A percentile compares a stretch with the other conserved stretches of the same genome.
These are phyloP conservation scores for Lactarius sp. DNA, from an alignment of 768 basidiomycete genomes.

Conservation along the genomic window DNA sequence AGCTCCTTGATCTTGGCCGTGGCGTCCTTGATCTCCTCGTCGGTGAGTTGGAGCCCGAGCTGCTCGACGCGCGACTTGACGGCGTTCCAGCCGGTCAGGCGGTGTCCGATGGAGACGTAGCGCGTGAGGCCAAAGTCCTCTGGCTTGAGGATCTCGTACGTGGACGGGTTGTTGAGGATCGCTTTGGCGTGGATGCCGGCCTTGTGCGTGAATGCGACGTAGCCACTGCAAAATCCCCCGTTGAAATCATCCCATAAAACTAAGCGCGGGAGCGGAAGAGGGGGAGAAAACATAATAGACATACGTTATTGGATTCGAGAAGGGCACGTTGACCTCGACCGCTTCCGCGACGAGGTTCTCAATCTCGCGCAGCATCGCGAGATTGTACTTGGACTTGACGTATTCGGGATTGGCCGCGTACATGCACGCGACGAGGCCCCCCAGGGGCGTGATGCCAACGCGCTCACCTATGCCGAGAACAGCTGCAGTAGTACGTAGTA, in stretches of 20 bases:
- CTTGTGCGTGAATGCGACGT: constrained; percentile 99
- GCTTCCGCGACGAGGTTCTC: constrained; percentile 99
- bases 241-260: background rate
- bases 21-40: constrained; percentile 97
- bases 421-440: constrained; percentile 93
- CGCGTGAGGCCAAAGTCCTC: constrained; percentile 97
- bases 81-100: constrained; percentile 98
- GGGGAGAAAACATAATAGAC: constrained; percentile 27
- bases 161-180: constrained; percentile 97
- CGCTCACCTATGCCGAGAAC: constrained; percentile 98
- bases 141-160: constrained; percentile 98
- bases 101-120: constrained; percentile 97
- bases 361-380: constrained; percentile 94
- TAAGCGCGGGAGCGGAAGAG: background rate
- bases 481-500: constrained; percentile 40
- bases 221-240: constrained; percentile 55
- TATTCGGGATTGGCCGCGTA: constrained; percentile 98
- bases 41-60: constrained; percentile 81
- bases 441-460: constrained; percentile 97
- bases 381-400: constrained; percentile 99
- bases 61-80: constrained; percentile 99
- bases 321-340: constrained; percentile 95
- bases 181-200: constrained; percentile 99
- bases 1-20: constrained; percentile 99
- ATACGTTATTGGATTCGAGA: constrained; percentile 92